These are phyloP conservation scores for Cladophialophora yegresii DNA, from an alignment of 2,329 filamentous ascomycete species.

Conservation along the genomic window DNA sequence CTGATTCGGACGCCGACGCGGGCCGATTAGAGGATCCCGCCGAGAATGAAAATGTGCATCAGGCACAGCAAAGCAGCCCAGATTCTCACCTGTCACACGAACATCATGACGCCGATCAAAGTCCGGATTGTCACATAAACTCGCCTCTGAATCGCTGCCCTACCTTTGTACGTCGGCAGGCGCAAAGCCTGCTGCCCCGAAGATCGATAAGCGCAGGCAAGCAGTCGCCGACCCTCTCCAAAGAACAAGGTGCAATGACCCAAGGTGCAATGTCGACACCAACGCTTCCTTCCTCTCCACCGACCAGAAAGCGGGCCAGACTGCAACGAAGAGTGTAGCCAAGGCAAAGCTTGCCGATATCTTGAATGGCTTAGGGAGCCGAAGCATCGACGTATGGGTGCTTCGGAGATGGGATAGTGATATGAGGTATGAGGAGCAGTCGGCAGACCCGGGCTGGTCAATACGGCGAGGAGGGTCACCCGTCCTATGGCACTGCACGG, in stretches of 20 bases:
- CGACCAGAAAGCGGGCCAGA: conserved; percentile 19
- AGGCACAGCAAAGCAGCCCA: not conserved
- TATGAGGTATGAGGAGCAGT: not conserved
- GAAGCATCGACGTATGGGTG: not conserved
- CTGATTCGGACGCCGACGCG: not conserved
- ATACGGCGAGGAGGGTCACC: not conserved
- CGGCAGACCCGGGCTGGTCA: not conserved
- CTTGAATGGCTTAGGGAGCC: not conserved
- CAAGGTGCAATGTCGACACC: conserved; percentile 22
- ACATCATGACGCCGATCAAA: not conserved
- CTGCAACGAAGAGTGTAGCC: conserved; percentile 23
- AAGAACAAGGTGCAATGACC: conserved; percentile 22
- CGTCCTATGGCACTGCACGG: too few relatives aligned
- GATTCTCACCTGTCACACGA: not conserved
- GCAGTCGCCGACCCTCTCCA: conserved; percentile 14
- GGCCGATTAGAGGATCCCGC: not conserved
- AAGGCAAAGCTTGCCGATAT: not conserved
- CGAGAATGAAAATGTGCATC: not conserved
- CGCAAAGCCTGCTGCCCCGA: conserved; percentile 11
- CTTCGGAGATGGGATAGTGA: not conserved
- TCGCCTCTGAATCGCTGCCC: conserved; percentile 20
- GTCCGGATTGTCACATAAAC: not conserved
- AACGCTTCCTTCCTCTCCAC: conserved; percentile 12
- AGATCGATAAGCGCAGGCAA: conserved; percentile 17
- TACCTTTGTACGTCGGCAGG: conserved; percentile 30